Evolutionary conservation across 805 yeast species (phyloP), one percentile per base, ranked within the genome.

Genomic region (Ogataea sp.): DNA sequence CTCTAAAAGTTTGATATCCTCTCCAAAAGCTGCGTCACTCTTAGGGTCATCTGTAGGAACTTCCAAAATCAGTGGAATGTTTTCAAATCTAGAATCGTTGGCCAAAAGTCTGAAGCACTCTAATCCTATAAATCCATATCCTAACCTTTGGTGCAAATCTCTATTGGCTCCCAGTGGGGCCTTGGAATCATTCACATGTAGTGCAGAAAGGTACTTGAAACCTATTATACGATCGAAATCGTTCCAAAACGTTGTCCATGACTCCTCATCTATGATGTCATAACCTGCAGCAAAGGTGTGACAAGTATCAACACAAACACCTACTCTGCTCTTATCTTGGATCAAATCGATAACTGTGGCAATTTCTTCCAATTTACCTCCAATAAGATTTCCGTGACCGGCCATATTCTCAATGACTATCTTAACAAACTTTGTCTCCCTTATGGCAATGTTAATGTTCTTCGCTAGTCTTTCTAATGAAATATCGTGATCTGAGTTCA

Each of bases 331-430:
- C 58, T 89, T 89, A 53, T 88, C 75, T 1, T 87, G 83, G n/a
- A 93, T 74, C 68, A 77, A 53, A 28, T 75, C 81, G 33, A 93
- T 86, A 14, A 93, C 89, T 18, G 71, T 73, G 23, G 71, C 66
- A 36, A 93, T 67, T 53, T 93, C 97, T 46, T 83, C 77, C 23
- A 90, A 62, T 32, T 73, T 68, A 3, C 90, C 80, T 1, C 97
- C 98, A 32, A 93, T 82, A 43, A 90, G 71, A 45, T 84, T 82
- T 3, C 96, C 96, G 50, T 87, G 94, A 9, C 98, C 98, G 2
- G 98, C 96, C 98, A 93, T 93, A 55, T 90, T 93, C 54, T 93
- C 98, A 43, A 93, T 70, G 11, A 93, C 94, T 33, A 93, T 79
- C 52, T 82, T 89, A 25, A 93, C 97, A 54, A 77, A 81, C 6